Evolutionary conservation across 2,329 filamentous ascomycete genomes (phyloP), one percentile per base, ranked within the genome.

Genomic region (Aspergillus unguis): DNA sequence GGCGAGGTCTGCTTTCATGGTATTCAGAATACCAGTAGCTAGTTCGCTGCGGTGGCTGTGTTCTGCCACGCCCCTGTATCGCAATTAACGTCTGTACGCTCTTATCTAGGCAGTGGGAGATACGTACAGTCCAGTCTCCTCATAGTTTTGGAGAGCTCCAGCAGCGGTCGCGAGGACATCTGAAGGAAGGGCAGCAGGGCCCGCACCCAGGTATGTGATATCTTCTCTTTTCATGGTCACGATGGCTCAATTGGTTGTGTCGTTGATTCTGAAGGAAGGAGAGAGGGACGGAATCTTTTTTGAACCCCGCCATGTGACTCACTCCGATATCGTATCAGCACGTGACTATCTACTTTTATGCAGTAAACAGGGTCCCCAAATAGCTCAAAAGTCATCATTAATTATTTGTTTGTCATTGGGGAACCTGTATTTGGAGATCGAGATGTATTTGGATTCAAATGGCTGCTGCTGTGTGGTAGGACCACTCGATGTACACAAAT

Each of bases 151-250:
- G 4, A 97, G 84, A 1, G 88, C 88, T 67, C 84, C 71, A 1
- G 90, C 85, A 46, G 90, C 91, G 41, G 78, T 80, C 71, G 94
- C 84, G 45, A 96, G 82, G 25, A 96, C 88, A 3, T 83, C 75
- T 9, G 89, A 95, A 26, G 92, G 92, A 17, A 97, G 80, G 31
- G 84, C 78, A n/a, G 92, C 91, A 44, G 92, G 92, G 58, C 92
- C 92, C 48, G 92, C 92, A 56, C 92, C 91, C 63, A 95, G 96
- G 75, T 95, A 94, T 60, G 85, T 82, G 69, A 94, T 83, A 58
- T 92, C 86, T 62, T 84, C 79, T 72, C 90, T 80, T 58, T 82
- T 77, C 88, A 92, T 70, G 28, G 11, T 56, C 31, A n/a, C 10
- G 49, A 53, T 42, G 46, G 31, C 26, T 50, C 38, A 50, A 48